Evolutionary conservation across 768 basidiomycete species (phyloP).

Genomic region (Cyathus striatus): DNA sequence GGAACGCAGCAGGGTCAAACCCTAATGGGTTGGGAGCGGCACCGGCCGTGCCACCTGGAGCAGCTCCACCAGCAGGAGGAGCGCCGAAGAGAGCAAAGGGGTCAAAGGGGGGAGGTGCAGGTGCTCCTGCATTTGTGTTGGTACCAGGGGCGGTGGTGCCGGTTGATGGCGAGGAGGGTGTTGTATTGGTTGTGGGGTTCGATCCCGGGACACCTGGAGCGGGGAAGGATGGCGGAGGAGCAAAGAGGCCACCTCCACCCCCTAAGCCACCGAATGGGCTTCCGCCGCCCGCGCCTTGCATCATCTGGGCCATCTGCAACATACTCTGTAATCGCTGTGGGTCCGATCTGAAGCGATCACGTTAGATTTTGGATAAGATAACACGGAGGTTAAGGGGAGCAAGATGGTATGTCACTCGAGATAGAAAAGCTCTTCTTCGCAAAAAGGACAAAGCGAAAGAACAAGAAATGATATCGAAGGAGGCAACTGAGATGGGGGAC

Average conservation of each 20-base stretch:
- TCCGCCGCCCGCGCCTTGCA: too few relatives aligned
- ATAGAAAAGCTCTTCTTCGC: too few relatives aligned
- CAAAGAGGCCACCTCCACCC: constrained; percentile 11
- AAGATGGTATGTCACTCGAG: too few relatives aligned
- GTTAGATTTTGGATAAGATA: not conserved
- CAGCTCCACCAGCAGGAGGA: constrained; percentile 17
- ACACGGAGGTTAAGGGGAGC: not conserved
- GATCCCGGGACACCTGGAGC: too few relatives aligned
- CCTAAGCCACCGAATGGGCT: constrained; percentile 41
- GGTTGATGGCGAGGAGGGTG: constrained; percentile 15
- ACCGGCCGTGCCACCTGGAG: constrained; percentile 13
- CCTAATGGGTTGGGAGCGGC: constrained; percentile 27
- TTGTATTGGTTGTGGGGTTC: constrained; percentile 16
- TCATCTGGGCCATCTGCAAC: constrained; percentile 66
- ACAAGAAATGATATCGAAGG: too few relatives aligned
- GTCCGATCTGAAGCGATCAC: constrained; percentile 58
- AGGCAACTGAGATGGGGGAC: too few relatives aligned
- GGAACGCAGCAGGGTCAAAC: constrained; percentile 38
- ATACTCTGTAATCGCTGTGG: constrained; percentile 72
- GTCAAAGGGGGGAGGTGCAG: constrained; percentile 16
- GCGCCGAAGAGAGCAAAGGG: constrained; percentile 9
- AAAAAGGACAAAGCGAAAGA: too few relatives aligned
- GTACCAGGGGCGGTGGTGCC: constrained; percentile 13
- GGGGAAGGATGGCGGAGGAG: constrained; percentile 34
- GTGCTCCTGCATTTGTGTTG: constrained; percentile 12